Evolutionary conservation across 164 flowering plant species (phyloP).

Genomic region (Stephania cephalantha): DNA sequence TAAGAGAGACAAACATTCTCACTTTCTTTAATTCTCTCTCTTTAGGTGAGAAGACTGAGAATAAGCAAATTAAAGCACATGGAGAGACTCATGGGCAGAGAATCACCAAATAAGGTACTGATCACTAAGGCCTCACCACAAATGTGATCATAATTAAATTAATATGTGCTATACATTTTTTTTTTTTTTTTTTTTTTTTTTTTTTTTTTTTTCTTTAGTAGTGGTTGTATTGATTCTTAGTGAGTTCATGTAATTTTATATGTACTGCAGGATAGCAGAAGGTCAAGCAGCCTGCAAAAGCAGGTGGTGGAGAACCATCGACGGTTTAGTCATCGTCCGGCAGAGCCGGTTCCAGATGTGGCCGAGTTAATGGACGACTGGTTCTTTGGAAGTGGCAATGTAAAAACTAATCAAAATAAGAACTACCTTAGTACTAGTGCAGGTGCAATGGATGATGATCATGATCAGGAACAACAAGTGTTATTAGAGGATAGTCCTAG

Average conservation of each 20-base stretch:
- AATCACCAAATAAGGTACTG: conserved; percentile 16
- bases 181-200: no score
- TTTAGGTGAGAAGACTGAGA: background rate
- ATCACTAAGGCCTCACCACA: background rate
- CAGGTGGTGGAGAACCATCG: conserved; percentile 15
- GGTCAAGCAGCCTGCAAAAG: conserved; percentile 24
- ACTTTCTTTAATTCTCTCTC: background rate
- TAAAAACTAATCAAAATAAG: background rate
- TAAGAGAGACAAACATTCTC: background rate
- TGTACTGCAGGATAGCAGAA: conserved; percentile 16
- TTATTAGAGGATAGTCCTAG: conserved; percentile 23
- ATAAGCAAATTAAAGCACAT: conserved; percentile 9
- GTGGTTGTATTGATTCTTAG: no score
- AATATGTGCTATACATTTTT: background rate
- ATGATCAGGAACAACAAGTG: no score
- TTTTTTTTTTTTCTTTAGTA: no score
- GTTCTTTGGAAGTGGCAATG: conserved; percentile 44
- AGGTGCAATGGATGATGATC: conserved; percentile 4
- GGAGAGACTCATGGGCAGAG: conserved; percentile 34
- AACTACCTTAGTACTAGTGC: background rate
- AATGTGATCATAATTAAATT: background rate
- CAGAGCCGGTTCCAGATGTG: conserved; percentile 40
- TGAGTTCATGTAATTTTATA: background rate
- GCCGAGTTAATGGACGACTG: conserved; percentile 66
- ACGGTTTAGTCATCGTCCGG: background rate